phyloP scores from a whole-genome alignment of 805 yeast genomes.

The Saccharomyces mikatae region DNA sequence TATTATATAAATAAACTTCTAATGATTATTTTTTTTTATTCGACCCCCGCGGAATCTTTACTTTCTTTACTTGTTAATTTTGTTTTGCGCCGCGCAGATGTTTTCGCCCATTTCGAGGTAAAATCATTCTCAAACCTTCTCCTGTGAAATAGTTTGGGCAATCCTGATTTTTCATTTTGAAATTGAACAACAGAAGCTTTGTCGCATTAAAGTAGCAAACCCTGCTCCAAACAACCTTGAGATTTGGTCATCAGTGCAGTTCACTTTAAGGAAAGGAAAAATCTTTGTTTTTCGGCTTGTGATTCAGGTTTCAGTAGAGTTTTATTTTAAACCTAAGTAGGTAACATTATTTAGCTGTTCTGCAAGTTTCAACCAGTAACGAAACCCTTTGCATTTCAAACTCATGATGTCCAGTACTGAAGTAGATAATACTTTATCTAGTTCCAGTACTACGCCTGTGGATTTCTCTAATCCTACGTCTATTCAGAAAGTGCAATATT shows the following conservation, averaged over 20 bases:
- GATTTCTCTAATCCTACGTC: constrained; percentile 1
- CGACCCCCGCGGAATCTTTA: neutral
- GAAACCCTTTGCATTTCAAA: neutral
- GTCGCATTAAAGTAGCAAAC: neutral
- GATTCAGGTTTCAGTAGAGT: neutral
- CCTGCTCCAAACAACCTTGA: neutral
- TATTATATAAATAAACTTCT: neutral
- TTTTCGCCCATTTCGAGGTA: neutral
- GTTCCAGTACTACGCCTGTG: constrained; percentile 8
- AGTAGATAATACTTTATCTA: neutral
- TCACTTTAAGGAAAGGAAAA: neutral
- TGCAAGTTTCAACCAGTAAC: neutral
- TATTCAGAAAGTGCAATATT: neutral
- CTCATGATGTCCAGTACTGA: neutral
- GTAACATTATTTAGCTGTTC: neutral
- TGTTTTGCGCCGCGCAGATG: neutral
- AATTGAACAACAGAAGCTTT: neutral
- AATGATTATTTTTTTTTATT: neutral
- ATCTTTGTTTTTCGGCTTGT: neutral
- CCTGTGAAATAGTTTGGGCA: neutral
- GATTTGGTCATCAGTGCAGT: neutral
- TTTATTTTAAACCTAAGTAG: neutral
- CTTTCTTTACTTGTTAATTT: neutral
- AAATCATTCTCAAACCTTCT: neutral
- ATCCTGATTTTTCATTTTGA: neutral